Percentiles rank a stretch among this genome's conserved stretches.
phyloP scores from a whole-genome alignment of 768 basidiomycete species.

The Daedaleopsis sinensis region DNA sequence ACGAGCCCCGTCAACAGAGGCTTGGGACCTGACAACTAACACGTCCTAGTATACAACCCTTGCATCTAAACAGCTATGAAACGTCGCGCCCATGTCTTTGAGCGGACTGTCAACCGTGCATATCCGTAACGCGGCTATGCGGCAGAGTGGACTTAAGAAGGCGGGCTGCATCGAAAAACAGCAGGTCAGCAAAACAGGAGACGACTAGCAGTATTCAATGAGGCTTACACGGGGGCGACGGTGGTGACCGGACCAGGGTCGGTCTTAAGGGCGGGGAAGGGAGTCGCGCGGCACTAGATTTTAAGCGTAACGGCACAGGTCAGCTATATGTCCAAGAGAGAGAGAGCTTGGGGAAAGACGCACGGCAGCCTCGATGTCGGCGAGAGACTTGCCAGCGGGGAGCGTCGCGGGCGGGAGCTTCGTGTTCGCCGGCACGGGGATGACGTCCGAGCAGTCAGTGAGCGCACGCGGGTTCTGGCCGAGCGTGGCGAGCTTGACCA shows the following conservation, averaged over 20 bases:
- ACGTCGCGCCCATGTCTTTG: too few relatives aligned
- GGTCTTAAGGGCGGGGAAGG: slow-evolving; percentile 24
- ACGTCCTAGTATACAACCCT: too few relatives aligned
- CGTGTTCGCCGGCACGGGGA: slow-evolving; percentile 9
- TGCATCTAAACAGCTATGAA: too few relatives aligned
- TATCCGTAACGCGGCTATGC: too few relatives aligned
- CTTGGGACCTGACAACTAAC: too few relatives aligned
- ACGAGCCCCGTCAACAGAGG: too few relatives aligned
- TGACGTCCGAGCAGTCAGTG: slow-evolving; percentile 22
- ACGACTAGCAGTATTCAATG: neutral
- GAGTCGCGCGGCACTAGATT: slow-evolving; percentile 17
- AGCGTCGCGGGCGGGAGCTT: slow-evolving; percentile 20
- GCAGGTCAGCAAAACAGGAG: too few relatives aligned
- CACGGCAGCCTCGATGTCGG: slow-evolving; percentile 28
- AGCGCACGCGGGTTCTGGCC: slow-evolving; percentile 17
- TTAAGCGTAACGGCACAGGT: neutral
- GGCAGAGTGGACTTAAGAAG: neutral
- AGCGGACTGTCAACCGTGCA: too few relatives aligned
- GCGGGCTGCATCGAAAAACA: neutral
- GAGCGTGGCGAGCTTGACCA: slow-evolving; percentile 19
- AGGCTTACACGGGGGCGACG: slow-evolving; percentile 33
- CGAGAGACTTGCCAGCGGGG: slow-evolving; percentile 26
- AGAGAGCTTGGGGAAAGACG: neutral
- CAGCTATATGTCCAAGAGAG: too few relatives aligned
- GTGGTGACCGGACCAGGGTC: slow-evolving; percentile 33